phyloP scores from a whole-genome alignment of 2,329 filamentous ascomycete genomes.

The Akanthomyces uredinophilus region DNA sequence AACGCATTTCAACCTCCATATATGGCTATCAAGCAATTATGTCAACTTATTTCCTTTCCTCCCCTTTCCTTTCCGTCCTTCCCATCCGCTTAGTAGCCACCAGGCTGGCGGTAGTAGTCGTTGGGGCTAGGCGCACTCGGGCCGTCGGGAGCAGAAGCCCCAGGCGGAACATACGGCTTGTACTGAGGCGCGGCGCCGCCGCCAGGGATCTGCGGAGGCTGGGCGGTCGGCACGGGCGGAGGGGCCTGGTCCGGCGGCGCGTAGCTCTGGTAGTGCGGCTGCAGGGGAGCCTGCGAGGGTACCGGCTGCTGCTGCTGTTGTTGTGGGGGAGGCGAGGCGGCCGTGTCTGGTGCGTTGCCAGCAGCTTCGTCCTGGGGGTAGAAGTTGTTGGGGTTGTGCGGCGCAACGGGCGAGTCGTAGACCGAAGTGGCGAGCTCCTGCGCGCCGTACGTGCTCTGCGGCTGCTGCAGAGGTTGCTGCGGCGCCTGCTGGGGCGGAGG shows the following conservation, averaged over 20 bases:
- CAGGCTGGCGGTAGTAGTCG: slow-evolving; percentile 51
- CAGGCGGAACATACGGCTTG: slow-evolving; percentile 54
- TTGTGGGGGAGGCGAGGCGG: slow-evolving; percentile 23
- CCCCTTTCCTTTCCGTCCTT: background rate
- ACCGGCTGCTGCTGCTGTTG: slow-evolving; percentile 24
- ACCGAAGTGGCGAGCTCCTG: slow-evolving; percentile 74
- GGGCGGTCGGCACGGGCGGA: slow-evolving; percentile 37
- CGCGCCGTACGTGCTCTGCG: slow-evolving; percentile 64
- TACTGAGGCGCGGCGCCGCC: slow-evolving; percentile 43
- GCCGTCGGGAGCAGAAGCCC: slow-evolving; percentile 27
- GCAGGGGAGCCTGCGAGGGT: slow-evolving; percentile 25
- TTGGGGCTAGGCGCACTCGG: slow-evolving; percentile 48
- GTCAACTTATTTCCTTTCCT: background rate
- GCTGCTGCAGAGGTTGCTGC: slow-evolving; percentile 51
- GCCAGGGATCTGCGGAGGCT: slow-evolving; percentile 27
- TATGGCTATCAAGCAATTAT: too few relatives aligned
- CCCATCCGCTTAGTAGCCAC: slow-evolving; percentile 25
- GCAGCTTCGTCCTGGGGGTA: slow-evolving; percentile 41
- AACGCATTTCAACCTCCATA: background rate
- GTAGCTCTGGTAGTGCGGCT: slow-evolving; percentile 40
- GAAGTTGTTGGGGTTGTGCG: slow-evolving; percentile 41
- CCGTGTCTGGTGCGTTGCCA: slow-evolving; percentile 25
- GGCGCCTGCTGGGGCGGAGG: slow-evolving; percentile 39
- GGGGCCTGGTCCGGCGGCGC: slow-evolving; percentile 33
- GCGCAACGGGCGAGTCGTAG: slow-evolving; percentile 67